Evolutionary conservation across 805 yeast genomes (phyloP).

Genomic region (Isabelozyma rhagii): DNA sequence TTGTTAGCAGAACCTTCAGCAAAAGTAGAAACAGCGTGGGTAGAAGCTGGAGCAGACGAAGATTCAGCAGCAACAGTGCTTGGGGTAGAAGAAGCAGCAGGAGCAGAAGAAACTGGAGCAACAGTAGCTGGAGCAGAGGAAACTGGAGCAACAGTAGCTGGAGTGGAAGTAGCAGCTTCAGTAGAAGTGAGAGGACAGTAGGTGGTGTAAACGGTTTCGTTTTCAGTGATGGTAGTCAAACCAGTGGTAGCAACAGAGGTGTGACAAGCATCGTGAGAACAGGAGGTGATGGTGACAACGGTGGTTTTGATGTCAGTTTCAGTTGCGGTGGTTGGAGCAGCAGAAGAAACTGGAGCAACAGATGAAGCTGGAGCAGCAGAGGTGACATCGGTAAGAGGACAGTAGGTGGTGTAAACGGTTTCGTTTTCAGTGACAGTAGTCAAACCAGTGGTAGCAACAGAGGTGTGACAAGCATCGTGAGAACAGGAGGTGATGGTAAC

Average conservation of each 20-base stretch:
- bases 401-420: constrained; percentile 33
- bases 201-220: constrained; percentile 29
- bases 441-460: constrained; percentile 32
- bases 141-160: constrained; percentile 10
- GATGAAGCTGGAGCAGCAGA: constrained; percentile 8
- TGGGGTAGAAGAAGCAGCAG: constrained; percentile 5
- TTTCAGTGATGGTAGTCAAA: constrained; percentile 32
- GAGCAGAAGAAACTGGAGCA: constrained; percentile 8
- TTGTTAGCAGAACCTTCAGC: constrained; percentile 9
- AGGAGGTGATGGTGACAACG: constrained; percentile 35
- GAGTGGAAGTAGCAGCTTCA: constrained; percentile 6
- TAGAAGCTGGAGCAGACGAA: constrained; percentile 6
- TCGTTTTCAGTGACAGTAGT: constrained; percentile 31
- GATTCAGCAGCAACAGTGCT: constrained; percentile 5
- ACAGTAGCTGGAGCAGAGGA: constrained; percentile 10
- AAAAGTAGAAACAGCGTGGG: constrained; percentile 8
- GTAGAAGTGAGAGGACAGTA: constrained; percentile 25
- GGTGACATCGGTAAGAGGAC: constrained; percentile 20
- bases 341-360: constrained; percentile 3
- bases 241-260: constrained; percentile 31
- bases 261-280: constrained; percentile 28
- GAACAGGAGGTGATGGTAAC: constrained; percentile 37
- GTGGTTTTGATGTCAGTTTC: constrained; percentile 25
- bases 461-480: constrained; percentile 23
- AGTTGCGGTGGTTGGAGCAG: constrained; percentile 12